Evolutionary conservation across 805 yeast species (phyloP).

Genomic region (Metschnikowia gelsemii): DNA sequence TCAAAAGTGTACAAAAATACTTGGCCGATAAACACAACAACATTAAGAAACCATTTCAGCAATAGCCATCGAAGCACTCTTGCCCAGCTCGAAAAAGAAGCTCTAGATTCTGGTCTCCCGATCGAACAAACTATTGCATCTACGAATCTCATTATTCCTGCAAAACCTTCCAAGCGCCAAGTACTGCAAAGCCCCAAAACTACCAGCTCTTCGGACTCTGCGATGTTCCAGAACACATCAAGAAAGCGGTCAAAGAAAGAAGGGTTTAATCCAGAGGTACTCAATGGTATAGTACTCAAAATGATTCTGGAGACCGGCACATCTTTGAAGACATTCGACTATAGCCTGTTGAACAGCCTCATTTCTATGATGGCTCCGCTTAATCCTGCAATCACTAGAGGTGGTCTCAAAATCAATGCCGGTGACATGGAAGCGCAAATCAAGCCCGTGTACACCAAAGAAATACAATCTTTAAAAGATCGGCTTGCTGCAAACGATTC

Average conservation of each 20-base stretch:
- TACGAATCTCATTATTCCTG: neutral
- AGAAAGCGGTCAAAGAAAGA: no score
- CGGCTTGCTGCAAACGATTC: neutral
- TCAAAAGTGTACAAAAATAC: neutral
- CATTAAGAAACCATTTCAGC: neutral
- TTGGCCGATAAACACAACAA: slow-evolving; percentile 1
- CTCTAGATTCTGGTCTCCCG: neutral
- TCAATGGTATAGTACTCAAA: no score
- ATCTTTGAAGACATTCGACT: no score
- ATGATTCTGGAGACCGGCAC: no score
- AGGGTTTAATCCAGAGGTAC: no score
- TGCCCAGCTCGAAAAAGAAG: neutral
- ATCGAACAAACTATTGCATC: neutral
- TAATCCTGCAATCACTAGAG: no score
- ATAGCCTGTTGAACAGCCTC: no score
- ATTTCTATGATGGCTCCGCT: no score
- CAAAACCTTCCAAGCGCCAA: neutral
- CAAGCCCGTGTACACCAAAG: neutral
- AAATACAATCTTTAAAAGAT: neutral
- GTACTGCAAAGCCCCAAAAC: no score
- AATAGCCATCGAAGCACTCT: neutral
- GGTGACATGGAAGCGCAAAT: neutral
- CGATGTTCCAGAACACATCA: no score
- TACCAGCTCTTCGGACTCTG: no score
- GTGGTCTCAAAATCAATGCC: no score